A percentile compares a stretch with the other conserved stretches of the same genome.
These are phyloP conservation scores for Helotiales sp. DNA, from an alignment of 2,329 filamentous ascomycete species.

Conservation along the genomic window DNA sequence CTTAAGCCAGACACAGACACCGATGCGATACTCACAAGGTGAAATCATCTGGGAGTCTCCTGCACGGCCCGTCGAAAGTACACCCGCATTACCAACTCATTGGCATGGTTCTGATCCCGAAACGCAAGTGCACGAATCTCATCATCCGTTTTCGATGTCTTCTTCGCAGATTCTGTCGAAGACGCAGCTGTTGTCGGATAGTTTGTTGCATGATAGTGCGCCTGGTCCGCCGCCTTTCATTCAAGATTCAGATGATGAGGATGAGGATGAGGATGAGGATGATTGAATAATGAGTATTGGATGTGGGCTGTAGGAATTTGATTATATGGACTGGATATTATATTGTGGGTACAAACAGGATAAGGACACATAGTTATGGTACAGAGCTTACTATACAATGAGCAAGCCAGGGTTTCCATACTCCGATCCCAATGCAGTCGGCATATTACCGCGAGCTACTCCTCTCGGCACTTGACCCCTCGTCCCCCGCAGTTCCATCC, in stretches of 20 bases:
- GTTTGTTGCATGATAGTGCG: constrained; percentile 48
- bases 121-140: constrained; percentile 19
- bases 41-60: constrained; percentile 41
- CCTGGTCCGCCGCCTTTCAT: constrained; percentile 48
- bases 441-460: not conserved
- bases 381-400: not conserved
- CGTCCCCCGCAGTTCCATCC: not conserved
- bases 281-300: constrained; percentile 6
- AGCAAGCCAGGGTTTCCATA: not conserved
- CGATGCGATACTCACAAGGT: constrained; percentile 15
- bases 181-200: constrained; percentile 59
- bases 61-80: constrained; percentile 31
- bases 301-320: not conserved
- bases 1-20: constrained; percentile 36
- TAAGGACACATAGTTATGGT: not conserved
- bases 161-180: constrained; percentile 51
- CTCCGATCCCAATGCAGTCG: not conserved
- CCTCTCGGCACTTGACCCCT: not conserved
- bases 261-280: constrained; percentile 48
- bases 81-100: constrained; percentile 27
- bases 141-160: constrained; percentile 36
- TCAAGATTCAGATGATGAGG: constrained; percentile 52
- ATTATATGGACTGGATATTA: not conserved
- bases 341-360: not conserved
- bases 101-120: not conserved